Evolutionary conservation across 805 yeast species (phyloP), one percentile per base, ranked within the genome.

Genomic region (Sugiyamaella qingdaonensis): DNA sequence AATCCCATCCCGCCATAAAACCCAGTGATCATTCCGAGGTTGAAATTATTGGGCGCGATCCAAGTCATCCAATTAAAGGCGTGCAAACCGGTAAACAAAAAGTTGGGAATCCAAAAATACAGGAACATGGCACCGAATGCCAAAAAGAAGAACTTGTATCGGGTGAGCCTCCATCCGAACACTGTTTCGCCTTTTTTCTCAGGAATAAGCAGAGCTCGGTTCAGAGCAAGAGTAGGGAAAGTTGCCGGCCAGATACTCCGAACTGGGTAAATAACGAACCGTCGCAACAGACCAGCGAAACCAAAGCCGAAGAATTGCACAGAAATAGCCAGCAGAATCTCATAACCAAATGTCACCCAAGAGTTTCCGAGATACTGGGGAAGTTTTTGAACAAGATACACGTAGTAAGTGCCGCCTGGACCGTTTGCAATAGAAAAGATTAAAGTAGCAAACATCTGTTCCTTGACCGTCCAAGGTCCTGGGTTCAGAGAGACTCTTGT

Each of bases 391-490:
- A 58, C 58, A 35, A 61, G 24, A 33, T 59, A 48, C 50, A 59
- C 58, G 21, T 43, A 54, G 41, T 61, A 47, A 1, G 65, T 56
- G 48, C 64, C 65, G 2, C 68, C 64, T 5, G 59, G 52, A 2
- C 66, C 62, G 4, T 57, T 58, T 1, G 65, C 49, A 2, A 62
- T 65, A 10, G 60, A 54, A 58, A 64, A 64, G 32, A 66, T 59
- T n/a, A 68, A 51, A 0, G 88, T 79, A 1, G 84, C 73, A 54
- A 84, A 73, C 83, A 82, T 81, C 64, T 84, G 88, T 61, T 84
- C 88, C 61, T 84, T 84, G 56, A 66, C 72, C 24, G 74, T 70
- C 85, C 86, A 84, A 10, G 85, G 84, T 9, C 88, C 85, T 2
- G 84, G 85, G 64, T 81, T 81, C 49, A 82, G 64, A 8, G 74